Evolutionary conservation across 257 asterid species (phyloP), one percentile per base, ranked within the genome.

Genomic region (Craterostigma plantagineum): DNA sequence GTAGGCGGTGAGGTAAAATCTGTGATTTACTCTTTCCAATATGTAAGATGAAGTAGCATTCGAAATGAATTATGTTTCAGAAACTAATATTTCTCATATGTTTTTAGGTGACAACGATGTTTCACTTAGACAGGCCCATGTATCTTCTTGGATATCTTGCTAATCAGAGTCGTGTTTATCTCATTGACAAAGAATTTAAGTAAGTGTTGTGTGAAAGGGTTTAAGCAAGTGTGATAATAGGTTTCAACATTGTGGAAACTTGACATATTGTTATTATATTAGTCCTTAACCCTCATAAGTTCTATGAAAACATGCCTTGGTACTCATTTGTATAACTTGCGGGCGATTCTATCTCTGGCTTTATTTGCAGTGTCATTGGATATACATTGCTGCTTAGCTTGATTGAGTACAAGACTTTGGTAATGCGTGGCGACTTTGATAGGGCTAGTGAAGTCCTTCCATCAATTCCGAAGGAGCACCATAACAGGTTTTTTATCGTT

Each of bases 81-180:
- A 17, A 37, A 46, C 34, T 58, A 3, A 51, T 36, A 35, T 42
- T 56, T 58, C 11, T 35, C 14, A 14, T 16, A 15, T 38, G 33
- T 37, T 18, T 46, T 35, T 51, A 85, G 96, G 92, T 86, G 47
- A 86, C 94, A 53, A 86, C 97, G 14, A 86, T 86, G 97, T 86
- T 71, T 57, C 97, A 86, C 71, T 72, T 86, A 66, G 97, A 86
- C 66, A 81, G 91, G 30, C 94, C 97, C 2, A 86, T 86, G 97
- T 86, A 86, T 68, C 75, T 86, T 53, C 94, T 86, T 52, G 97
- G 97, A 42, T 86, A 81, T 73, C 91, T 86, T 36, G 93, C 97
- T 43, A 75, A 78, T 56, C 97, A 81, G 60, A 86, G 94, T 54
- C 80, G 87, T 48, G 91, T 86, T 43, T 86, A 55, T 68, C 76